These are phyloP conservation scores for Aspergillus avenaceus DNA, from an alignment of 495 filamentous ascomycete species.

Conservation along the genomic window DNA sequence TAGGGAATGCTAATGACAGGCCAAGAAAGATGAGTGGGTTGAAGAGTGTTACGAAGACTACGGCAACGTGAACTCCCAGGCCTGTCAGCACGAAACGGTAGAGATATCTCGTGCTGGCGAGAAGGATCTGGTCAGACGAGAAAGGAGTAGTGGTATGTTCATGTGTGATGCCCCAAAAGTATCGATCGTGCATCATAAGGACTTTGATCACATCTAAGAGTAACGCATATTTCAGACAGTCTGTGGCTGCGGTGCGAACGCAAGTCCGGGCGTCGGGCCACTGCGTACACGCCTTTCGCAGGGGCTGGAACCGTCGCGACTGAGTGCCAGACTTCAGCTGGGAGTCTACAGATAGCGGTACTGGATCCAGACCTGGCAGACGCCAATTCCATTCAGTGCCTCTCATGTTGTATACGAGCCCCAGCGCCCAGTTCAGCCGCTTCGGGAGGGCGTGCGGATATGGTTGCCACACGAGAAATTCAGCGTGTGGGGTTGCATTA, in stretches of 20 bases:
- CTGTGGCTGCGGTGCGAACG: constrained; percentile 41
- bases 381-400: constrained; percentile 79
- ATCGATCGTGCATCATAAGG: constrained; percentile 66
- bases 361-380: constrained; percentile 52
- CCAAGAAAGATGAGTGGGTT: constrained; percentile 55
- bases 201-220: constrained; percentile 62
- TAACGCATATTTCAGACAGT: constrained; percentile 54
- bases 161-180: constrained; percentile 53
- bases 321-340: constrained; percentile 28
- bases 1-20: constrained; percentile 44
- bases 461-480: constrained; percentile 58
- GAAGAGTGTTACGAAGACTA: constrained; percentile 51
- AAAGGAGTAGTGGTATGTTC: constrained; percentile 37
- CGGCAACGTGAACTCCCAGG: constrained; percentile 46
- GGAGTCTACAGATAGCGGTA: constrained; percentile 47
- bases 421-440: constrained; percentile 68
- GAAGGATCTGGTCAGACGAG: constrained; percentile 36
- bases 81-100: constrained; percentile 49
- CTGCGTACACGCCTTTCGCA: constrained; percentile 6
- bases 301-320: background rate
- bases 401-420: constrained; percentile 64
- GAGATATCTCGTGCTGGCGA: constrained; percentile 33
- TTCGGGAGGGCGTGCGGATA: constrained; percentile 60
- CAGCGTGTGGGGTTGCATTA: background rate
- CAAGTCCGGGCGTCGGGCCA: constrained; percentile 34